Conservation (phyloP, 2,329 filamentous ascomycete genomes). For the Aspergillus quadricinctus region DNA sequence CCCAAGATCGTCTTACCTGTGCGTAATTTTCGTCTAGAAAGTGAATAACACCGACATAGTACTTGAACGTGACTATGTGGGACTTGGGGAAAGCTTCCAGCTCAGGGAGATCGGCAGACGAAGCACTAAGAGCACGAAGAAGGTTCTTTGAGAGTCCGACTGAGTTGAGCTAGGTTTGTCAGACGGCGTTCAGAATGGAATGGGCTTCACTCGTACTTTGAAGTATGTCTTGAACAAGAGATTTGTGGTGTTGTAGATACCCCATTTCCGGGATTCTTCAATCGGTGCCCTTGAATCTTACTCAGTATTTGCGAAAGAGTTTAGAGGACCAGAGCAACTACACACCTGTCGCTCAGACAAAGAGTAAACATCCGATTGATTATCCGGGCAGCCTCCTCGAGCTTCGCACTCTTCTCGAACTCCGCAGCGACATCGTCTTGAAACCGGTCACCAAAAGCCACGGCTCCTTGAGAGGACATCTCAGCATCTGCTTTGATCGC, state of each 20-base stretch:
- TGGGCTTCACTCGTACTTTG: constrained; percentile 49
- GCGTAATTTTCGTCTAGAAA: constrained; percentile 93
- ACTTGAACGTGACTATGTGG: constrained; percentile 92
- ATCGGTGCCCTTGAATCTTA: constrained; percentile 61
- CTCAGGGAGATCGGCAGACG: constrained; percentile 72
- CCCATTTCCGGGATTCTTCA: constrained; percentile 94
- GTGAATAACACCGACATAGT: constrained; percentile 88
- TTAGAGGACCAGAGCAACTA: constrained; percentile 5
- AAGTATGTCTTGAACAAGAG: constrained; percentile 98
- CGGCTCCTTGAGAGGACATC: constrained; percentile 45
- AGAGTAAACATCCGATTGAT: constrained; percentile 89
- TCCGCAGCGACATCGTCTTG: constrained; percentile 80
- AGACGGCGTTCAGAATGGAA: constrained; percentile 3
- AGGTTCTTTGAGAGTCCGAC: constrained; percentile 88
- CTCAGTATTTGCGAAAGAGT: constrained; percentile 6
- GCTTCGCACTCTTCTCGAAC: constrained; percentile 71
- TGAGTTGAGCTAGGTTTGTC: constrained; percentile 62
- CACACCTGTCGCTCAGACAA: constrained; percentile 83
- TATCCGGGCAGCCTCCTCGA: constrained; percentile 85
- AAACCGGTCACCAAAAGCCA: constrained; percentile 51
- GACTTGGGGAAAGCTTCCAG: constrained; percentile 78
- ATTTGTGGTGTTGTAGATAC: constrained; percentile 90
- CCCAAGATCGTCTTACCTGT: constrained; percentile 49
- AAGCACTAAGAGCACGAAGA: constrained; percentile 74
- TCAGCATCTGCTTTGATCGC: constrained; percentile 87